Evolutionary conservation across 2,329 filamentous ascomycete species (phyloP), one percentile per base, ranked within the genome.

Genomic region (Akanthomyces muscarius): DNA sequence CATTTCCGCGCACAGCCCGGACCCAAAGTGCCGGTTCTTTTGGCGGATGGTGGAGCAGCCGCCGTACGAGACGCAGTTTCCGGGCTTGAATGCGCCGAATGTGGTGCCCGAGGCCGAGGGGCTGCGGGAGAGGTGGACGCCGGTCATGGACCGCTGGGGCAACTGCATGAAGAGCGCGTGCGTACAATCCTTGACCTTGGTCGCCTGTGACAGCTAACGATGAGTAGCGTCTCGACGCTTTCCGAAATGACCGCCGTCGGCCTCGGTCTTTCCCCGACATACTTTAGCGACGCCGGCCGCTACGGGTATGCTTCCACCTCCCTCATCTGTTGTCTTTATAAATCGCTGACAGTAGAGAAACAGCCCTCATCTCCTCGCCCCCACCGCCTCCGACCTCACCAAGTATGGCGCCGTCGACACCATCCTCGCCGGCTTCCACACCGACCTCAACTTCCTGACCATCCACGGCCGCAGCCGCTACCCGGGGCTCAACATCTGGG

Each of bases 1-100:
- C 68, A 82, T 87, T 66, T 67, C 73, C n/a, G 82, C 71, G 7
- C 84, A 86, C 70, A 70, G 76, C 33, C 84, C 84, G 0, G 84
- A 87, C 63, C 84, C 84, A 45, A 87, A 87, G 73, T 86, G 83
- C 68, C 78, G 84, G 50, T 87, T 87, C 77, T 87, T 87, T 72
- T 87, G 84, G 84, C 75, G 81, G 65, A 85, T 87, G 81, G 79
- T 76, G 13, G 81, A 85, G 68, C 64, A 67, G 59, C 80, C 83
- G 28, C 83, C 84, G 0, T 84, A 83, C 65, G 71, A 78, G 70
- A 86, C 84, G 0, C 69, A 77, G 64, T 87, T 86, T 65, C 83
- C 83, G 0, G 79, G 76, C 0, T 71, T 87, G 21, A 86, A 86
- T 63, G 81, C 84, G 0, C 68, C 73, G 2, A 87, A 87, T 23